phyloP scores from a whole-genome alignment of 805 yeast genomes.

The Ogataea dorogensis region DNA sequence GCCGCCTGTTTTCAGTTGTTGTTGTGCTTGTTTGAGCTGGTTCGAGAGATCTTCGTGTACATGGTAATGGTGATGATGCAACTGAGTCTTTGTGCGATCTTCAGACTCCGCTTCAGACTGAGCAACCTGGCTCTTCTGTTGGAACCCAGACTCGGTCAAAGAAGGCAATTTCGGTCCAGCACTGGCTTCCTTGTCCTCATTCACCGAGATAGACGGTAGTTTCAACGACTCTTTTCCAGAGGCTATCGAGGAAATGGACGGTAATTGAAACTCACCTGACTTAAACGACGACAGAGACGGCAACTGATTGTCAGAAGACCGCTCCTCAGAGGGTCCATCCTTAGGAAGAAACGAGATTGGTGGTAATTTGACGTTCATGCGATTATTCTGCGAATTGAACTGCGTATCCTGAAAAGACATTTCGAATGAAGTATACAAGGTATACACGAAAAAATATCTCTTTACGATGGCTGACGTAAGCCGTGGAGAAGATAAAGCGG shows the following conservation, averaged over 20 bases:
- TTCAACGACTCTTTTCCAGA: conserved; percentile 15
- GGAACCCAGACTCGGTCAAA: conserved; percentile 6
- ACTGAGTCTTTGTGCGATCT: conserved; percentile 9
- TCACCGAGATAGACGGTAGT: conserved; percentile 19
- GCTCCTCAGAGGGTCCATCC: conserved; percentile 1
- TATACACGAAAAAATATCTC: neutral
- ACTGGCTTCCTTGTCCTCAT: conserved; percentile 5
- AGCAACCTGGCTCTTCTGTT: conserved; percentile 16
- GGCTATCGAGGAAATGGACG: conserved; percentile 13
- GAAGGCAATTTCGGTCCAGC: conserved; percentile 11
- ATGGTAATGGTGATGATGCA: conserved; percentile 32
- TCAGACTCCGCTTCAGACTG: conserved; percentile 22
- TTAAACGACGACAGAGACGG: conserved; percentile 14
- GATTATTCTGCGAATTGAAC: conserved; percentile 9
- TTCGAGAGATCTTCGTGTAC: conserved; percentile 27
- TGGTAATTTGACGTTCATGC: conserved; percentile 25
- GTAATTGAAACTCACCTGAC: conserved; percentile 14
- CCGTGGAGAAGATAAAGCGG: too few relatives aligned
- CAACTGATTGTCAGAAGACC: conserved; percentile 5
- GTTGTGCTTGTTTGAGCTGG: conserved; percentile 27
- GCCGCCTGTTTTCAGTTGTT: conserved; percentile 27
- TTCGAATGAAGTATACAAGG: conserved; percentile 1
- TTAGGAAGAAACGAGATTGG: conserved; percentile 28
- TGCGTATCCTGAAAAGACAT: conserved; percentile 9
- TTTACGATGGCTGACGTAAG: too few relatives aligned